Evolutionary conservation across 208 protist genomes (phyloP).

Genomic region (Leishmania arabica): DNA sequence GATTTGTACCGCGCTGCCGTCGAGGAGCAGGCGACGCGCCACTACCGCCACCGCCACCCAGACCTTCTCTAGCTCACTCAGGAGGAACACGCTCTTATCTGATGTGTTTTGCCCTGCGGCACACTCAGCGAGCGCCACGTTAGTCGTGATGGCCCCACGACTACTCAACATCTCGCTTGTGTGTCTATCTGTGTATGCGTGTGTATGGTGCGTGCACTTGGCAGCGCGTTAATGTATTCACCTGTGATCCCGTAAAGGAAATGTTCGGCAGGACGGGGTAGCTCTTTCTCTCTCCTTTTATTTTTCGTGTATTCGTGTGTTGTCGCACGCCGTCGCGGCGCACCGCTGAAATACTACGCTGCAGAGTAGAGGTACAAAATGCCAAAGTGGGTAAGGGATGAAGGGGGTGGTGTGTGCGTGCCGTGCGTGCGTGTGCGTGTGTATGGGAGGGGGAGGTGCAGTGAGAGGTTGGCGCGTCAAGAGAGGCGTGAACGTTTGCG

Average conservation of each 20-base stretch:
- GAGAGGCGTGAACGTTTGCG: not conserved
- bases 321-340: not conserved
- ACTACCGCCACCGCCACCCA: slow-evolving; percentile 75
- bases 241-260: not conserved
- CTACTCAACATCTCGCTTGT: slow-evolving; percentile 59
- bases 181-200: not conserved
- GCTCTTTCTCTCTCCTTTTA: not conserved
- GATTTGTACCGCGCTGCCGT: slow-evolving; percentile 61
- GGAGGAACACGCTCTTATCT: slow-evolving; percentile 68
- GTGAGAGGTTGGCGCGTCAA: not conserved
- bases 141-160: slow-evolving; percentile 73
- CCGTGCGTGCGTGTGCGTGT: not conserved
- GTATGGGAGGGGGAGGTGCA: not conserved
- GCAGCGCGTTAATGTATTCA: slow-evolving; percentile 3
- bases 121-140: slow-evolving; percentile 83
- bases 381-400: not conserved
- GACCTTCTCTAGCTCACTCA: slow-evolving; percentile 83
- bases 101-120: slow-evolving; percentile 61
- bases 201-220: slow-evolving; percentile 2
- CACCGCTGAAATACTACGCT: not conserved
- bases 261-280: not conserved
- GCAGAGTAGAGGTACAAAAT: not conserved
- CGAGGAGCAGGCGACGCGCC: slow-evolving; percentile 58
- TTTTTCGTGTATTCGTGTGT: not conserved
- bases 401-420: not conserved